Conservation (phyloP, 2,329 filamentous ascomycete species). For the Aspergillus neoniger region DNA sequence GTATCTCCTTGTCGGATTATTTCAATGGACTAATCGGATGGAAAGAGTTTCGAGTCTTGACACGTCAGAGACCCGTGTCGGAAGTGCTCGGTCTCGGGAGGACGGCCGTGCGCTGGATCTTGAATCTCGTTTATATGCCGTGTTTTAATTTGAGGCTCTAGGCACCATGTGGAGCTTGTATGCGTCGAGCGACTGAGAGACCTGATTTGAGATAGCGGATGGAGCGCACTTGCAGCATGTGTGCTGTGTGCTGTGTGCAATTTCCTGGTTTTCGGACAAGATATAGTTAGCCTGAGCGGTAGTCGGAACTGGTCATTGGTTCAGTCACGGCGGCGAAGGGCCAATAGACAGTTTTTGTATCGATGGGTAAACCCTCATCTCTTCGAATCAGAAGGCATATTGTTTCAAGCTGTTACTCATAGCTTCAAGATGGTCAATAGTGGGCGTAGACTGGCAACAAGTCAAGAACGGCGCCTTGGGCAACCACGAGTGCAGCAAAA, state of each 20-base stretch:
- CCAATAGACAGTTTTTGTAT: no score
- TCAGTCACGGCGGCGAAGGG: no score
- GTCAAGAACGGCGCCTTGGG: not conserved
- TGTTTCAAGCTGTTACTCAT: not conserved
- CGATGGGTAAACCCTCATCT: no score
- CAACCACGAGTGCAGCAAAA: not conserved
- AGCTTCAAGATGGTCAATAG: not conserved
- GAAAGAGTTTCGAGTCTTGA: not conserved
- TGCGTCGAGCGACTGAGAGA: not conserved
- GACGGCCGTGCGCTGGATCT: not conserved
- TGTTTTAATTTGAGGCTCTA: not conserved
- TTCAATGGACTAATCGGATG: not conserved
- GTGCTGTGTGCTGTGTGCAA: not conserved
- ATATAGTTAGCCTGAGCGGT: no score
- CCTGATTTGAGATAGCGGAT: not conserved
- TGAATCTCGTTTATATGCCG: slow-evolving; percentile 1
- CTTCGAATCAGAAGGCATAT: no score
- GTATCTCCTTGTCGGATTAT: not conserved
- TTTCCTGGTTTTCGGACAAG: not conserved
- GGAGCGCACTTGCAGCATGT: not conserved
- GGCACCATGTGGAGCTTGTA: slow-evolving; percentile 1
- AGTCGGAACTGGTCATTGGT: no score
- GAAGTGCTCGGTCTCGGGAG: slow-evolving; percentile 3
- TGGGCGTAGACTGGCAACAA: no score
- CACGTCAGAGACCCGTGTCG: slow-evolving; percentile 3